Base-by-base conservation (phyloP, 352 stramenopile species). In the Pythium periplocum region DNA sequence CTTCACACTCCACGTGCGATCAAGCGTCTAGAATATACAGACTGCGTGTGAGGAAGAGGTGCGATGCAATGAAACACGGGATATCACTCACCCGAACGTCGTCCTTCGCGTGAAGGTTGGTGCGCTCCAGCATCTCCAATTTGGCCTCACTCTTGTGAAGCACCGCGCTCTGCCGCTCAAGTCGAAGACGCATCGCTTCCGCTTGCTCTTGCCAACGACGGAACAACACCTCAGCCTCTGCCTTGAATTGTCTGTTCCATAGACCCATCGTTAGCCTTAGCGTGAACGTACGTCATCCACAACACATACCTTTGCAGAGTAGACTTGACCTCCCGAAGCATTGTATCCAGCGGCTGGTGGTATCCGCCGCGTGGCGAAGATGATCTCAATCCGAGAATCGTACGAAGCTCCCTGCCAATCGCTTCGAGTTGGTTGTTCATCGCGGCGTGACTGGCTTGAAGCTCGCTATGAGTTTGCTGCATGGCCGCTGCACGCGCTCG, bases 61-160 rank as follows among this genome's bases (percentile, higher is more conserved):
- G 38, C 12, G 12, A 12, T 12, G 32, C 9, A 6, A n/a, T 45
- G 12, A 46, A 31, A 8, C 12, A 44, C n/a, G 9, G 9, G 48
- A 6, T 40, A 36, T 34, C 30, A 43, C 12, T 33, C 35, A 44
- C 69, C 57, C 79, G 65, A 17, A 71, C 78, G 12, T 70, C 54
- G 49, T 84, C 73, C 9, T 77, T 78, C 0, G 62, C 62, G 44
- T 79, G 71, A 3, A 78, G 55, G 6, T 63, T 64, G 6, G 70
- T 73, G 11, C 58, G 67, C 57, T 87, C 61, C 10, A 85, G 41
- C 2, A 59, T 62, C 43, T 83, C 66, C 6, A 90, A 48, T 41
- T 83, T 80, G 17, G 53, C 47, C 55, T 90, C 64, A 34, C 76
- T 84, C 3, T 65, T 36, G 11, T 69, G 66, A 11, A 90, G 54